Percentiles rank a stretch among this genome's conserved stretches.
phyloP scores from a whole-genome alignment of 192 early-diverging fungal species.

The Coemansia sp. region DNA sequence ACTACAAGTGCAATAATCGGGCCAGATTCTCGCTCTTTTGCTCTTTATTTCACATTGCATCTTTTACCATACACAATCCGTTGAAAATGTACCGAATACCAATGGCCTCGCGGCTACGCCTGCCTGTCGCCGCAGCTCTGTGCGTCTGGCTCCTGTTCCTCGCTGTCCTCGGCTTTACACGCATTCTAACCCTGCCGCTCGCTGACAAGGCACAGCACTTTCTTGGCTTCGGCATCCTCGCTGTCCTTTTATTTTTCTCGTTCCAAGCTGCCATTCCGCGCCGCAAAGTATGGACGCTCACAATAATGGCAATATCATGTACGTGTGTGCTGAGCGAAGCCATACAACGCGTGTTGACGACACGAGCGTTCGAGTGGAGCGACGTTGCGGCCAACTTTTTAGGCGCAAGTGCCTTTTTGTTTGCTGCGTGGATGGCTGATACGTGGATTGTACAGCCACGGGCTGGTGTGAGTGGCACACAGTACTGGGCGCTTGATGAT shows the following conservation, averaged over 20 bases:
- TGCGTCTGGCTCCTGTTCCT: conserved; percentile 28
- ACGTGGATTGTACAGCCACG: conserved; percentile 40
- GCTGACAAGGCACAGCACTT: conserved; percentile 48
- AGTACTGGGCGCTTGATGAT: conserved; percentile 26
- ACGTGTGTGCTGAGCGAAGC: conserved; percentile 39
- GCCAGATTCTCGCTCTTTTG: not conserved
- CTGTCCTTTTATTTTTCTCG: conserved; percentile 32
- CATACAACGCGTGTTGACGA: conserved; percentile 33
- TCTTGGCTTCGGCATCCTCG: conserved; percentile 35
- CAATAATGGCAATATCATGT: conserved; percentile 6
- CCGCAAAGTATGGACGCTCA: conserved; percentile 23
- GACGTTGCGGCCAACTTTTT: conserved; percentile 41
- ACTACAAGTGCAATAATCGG: no score
- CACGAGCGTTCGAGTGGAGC: conserved; percentile 40
- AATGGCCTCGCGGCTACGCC: conserved; percentile 19
- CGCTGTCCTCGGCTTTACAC: conserved; percentile 40
- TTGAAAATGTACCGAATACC: conserved; percentile 23
- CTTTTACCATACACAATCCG: not conserved
- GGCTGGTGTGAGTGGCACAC: not conserved
- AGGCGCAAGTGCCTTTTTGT: conserved; percentile 33
- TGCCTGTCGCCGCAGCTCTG: conserved; percentile 20
- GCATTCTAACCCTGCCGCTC: conserved; percentile 17
- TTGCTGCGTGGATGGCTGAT: conserved; percentile 44
- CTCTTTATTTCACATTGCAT: not conserved
- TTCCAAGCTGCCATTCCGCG: conserved; percentile 34